Evolutionary conservation across 352 stramenopile genomes (phyloP).

Genomic region (Phytophthora pluvialis): DNA sequence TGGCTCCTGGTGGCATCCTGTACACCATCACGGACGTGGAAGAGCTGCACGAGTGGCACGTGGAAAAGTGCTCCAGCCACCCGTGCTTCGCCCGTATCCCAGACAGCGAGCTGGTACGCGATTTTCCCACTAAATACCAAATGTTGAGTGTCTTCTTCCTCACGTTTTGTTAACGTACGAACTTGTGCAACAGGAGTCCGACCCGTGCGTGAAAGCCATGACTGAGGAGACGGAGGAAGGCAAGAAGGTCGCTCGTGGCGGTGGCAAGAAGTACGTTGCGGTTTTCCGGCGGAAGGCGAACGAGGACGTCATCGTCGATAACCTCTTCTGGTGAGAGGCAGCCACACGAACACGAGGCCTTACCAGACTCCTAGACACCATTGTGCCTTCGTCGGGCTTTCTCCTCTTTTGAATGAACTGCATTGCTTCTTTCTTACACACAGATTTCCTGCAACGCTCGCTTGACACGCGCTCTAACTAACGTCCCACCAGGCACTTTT

Average conservation of each 20-base stretch:
- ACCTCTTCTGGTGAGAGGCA: constrained; percentile 68
- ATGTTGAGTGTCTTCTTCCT: not conserved
- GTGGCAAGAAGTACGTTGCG: constrained; percentile 90
- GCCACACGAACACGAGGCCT: constrained; percentile 4
- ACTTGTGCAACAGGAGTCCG: constrained; percentile 49
- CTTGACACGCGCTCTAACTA: constrained; percentile 25
- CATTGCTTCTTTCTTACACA: constrained; percentile 34
- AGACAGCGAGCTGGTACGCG: constrained; percentile 81
- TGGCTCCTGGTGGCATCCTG: constrained; percentile 92
- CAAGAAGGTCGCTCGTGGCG: constrained; percentile 96
- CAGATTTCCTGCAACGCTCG: constrained; percentile 19
- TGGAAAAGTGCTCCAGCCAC: constrained; percentile 94
- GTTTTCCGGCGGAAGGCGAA: constrained; percentile 81
- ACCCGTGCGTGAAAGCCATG: constrained; percentile 96
- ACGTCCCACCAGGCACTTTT: constrained; percentile 16
- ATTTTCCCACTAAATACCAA: not conserved
- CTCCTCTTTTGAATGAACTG: constrained; percentile 34
- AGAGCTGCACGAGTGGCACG: constrained; percentile 98
- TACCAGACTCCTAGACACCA: constrained; percentile 5
- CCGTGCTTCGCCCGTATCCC: constrained; percentile 93
- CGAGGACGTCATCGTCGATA: constrained; percentile 61
- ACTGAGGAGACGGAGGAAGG: constrained; percentile 97
- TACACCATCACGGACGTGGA: constrained; percentile 99
- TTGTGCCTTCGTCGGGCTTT: not conserved
- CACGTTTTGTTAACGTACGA: not conserved